Percentiles rank a stretch among this genome's conserved stretches.
phyloP scores from a whole-genome alignment of 2,329 filamentous ascomycete genomes.

The Verticillium isaacii region DNA sequence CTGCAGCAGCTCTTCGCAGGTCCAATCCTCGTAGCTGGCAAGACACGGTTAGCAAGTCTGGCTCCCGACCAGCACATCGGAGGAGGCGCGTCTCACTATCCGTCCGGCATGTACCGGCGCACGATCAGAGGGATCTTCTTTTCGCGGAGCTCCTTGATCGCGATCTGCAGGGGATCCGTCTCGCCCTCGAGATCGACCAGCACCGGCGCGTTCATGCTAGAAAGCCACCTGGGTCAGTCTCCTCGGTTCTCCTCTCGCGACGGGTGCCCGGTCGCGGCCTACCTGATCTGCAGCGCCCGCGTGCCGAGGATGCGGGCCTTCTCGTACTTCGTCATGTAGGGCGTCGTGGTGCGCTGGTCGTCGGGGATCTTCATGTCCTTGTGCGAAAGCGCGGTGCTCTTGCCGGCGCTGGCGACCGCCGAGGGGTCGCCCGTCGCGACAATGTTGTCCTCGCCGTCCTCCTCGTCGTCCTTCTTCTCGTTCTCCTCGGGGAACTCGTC shows the following conservation, averaged over 20 bases:
- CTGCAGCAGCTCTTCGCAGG: conserved; percentile 86
- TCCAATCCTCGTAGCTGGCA: conserved; percentile 96
- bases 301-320: conserved; percentile 89
- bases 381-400: conserved; percentile 49
- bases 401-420: conserved; percentile 50
- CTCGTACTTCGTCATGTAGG: conserved; percentile 99
- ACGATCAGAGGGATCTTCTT: conserved; percentile 98
- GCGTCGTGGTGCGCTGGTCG: conserved; percentile 84
- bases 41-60: conserved; percentile 12
- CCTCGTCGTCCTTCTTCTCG: conserved; percentile 50
- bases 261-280: conserved; percentile 20
- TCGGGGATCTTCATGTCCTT: conserved; percentile 87
- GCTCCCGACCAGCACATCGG: conserved; percentile 4
- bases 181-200: conserved; percentile 95
- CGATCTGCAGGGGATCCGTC: conserved; percentile 95
- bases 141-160: conserved; percentile 93
- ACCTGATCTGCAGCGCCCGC: conserved; percentile 93
- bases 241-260: not conserved
- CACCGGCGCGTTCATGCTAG: conserved; percentile 93
- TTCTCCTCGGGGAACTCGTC: conserved; percentile 47
- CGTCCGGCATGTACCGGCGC: conserved; percentile 91
- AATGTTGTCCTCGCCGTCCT: conserved; percentile 55
- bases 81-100: conserved; percentile 62
- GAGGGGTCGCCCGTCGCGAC: conserved; percentile 58
- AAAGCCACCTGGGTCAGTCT: conserved; percentile 10